Conservation (phyloP, 2,329 filamentous ascomycete species). For the Cladorrhinum sp. region DNA sequence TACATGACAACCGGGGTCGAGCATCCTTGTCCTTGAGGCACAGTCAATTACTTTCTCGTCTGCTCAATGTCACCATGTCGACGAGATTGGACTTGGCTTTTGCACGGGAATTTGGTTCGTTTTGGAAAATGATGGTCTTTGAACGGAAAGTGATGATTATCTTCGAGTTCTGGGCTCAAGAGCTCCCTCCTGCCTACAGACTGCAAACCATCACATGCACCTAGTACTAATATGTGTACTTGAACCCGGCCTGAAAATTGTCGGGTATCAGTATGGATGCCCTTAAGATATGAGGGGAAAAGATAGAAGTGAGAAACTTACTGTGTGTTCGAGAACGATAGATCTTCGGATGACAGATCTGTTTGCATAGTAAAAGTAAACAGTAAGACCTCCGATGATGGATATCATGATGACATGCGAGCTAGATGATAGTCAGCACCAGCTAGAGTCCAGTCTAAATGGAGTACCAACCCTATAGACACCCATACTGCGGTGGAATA, state of each 20-base stretch:
- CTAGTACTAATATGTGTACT: conserved; percentile 2
- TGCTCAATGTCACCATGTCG: no score
- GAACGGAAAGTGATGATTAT: no score
- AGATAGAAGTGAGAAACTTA: not conserved
- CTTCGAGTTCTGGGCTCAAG: no score
- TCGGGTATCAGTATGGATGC: not conserved
- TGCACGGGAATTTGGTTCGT: no score
- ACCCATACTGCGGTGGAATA: conserved; percentile 26
- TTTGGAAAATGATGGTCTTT: no score
- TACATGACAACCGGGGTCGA: no score
- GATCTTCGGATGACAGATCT: conserved; percentile 8
- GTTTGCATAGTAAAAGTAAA: conserved; percentile 25
- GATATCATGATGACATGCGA: conserved; percentile 25
- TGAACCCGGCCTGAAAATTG: not conserved
- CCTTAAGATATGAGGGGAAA: not conserved
- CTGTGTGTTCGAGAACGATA: conserved; percentile 21
- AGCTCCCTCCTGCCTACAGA: no score
- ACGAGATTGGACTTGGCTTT: no score
- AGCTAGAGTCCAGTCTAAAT: no score
- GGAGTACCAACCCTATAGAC: conserved; percentile 22
- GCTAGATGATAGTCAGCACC: not conserved
- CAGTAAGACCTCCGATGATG: conserved; percentile 19
- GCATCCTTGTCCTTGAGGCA: no score
- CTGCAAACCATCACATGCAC: no score
- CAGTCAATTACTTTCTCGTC: no score